Base-by-base conservation (phyloP, 345 rosid genomes). In the Rhizophora apiculata region DNA sequence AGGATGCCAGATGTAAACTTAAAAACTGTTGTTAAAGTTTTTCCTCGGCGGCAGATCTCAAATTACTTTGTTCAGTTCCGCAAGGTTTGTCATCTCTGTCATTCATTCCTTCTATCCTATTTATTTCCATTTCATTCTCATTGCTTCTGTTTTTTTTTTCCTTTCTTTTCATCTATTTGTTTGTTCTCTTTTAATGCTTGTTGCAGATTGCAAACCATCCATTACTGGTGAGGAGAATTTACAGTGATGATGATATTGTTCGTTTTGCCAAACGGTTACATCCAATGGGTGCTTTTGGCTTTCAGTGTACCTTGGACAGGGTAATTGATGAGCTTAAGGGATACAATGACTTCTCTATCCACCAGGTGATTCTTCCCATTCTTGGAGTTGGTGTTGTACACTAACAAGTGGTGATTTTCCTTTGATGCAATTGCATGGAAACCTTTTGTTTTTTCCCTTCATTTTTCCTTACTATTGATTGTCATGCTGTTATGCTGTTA, bases 131-230 rank as follows among this genome's bases (percentile, higher is more conserved):
- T 26, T 37, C 5, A 15, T 37, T 63, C 10, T 39, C 57, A 51
- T 54, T 15, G n/a, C 36, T 32, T 61, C 43, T 3, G 10, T 34
- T 34, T 7, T 7, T 2, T 34, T 34, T 9, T 9, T 6, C 8
- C 37, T 34, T 6, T 34, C 4, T 31, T 32, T 32, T 34, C 8
- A 1, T 49, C 29, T 26, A 24, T n/a, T 15, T 53, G 34, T 24
- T 19, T 24, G 66, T 19, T 24, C n/a, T 55, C 39, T 49, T 55
- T 53, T 32, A 32, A 24, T 58, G 52, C 70, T 66, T 60, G 43
- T 39, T 72, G 71, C 72, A 92, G 99, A 95, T 95, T 79, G 96
- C 98, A 79, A 95, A 95, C 78, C 99, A 95, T 84, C 99, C 98
- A 59, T 90, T 95, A 70, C 78, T 92, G 72, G 90, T 92, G 72